These are phyloP conservation scores for Pythium biforme DNA, from an alignment of 352 stramenopile species.

Conservation along the genomic window DNA sequence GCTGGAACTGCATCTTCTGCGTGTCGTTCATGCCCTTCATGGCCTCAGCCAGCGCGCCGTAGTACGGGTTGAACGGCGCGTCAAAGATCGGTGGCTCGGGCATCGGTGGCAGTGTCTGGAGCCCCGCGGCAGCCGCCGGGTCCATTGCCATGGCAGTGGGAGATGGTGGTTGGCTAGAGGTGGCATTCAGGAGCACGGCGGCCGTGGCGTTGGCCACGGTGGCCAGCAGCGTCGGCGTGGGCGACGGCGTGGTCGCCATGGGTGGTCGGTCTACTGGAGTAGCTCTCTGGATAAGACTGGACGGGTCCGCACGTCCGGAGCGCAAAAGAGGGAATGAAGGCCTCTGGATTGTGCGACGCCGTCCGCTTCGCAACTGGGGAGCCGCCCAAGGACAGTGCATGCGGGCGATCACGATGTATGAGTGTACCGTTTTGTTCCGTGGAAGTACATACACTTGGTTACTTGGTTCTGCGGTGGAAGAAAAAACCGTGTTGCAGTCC, in stretches of 20 bases:
- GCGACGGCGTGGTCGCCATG: neutral
- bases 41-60: conserved; percentile 20
- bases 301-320: too few relatives aligned
- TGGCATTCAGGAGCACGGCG: neutral
- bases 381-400: too few relatives aligned
- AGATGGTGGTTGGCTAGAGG: neutral
- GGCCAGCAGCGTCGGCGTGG: neutral
- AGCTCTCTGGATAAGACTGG: neutral
- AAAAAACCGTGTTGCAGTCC: too few relatives aligned
- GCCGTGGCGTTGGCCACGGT: conserved; percentile 1
- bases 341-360: too few relatives aligned
- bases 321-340: too few relatives aligned
- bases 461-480: too few relatives aligned
- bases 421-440: neutral
- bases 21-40: conserved; percentile 23
- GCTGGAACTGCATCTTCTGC: conserved; percentile 17
- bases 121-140: neutral
- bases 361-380: too few relatives aligned
- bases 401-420: too few relatives aligned
- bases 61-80: conserved; percentile 27
- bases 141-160: neutral
- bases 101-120: conserved; percentile 20
- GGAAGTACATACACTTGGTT: neutral
- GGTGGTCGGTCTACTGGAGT: neutral
- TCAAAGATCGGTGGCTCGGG: conserved; percentile 28